A percentile compares a stretch with the other conserved stretches of the same genome.
Conservation (phyloP, 1,284 basidiomycete genomes). For the Fistulina hepatica region DNA sequence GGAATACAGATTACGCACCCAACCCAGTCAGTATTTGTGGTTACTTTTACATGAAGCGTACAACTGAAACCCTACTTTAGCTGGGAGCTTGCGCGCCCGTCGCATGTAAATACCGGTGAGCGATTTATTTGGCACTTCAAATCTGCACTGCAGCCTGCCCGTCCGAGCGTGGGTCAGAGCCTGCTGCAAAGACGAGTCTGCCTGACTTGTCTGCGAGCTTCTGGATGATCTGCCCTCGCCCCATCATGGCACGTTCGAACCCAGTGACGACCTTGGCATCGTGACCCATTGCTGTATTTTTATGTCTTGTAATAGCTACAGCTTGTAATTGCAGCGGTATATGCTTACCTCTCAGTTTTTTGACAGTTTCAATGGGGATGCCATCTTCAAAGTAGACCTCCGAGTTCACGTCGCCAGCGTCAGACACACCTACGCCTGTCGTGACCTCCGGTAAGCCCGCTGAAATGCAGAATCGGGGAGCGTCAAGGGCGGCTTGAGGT, state of each 20-base stretch:
- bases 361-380: conserved; percentile 50
- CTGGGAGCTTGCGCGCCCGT: conserved; percentile 58
- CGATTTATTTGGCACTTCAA: conserved; percentile 25
- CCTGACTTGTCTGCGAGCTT: conserved; percentile 57
- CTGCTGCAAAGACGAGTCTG: conserved; percentile 74
- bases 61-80: too few species aligned
- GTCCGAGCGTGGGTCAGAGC: conserved; percentile 79
- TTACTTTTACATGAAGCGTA: too few species aligned
- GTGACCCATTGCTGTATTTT: conserved; percentile 62
- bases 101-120: conserved; percentile 41
- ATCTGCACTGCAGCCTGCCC: conserved; percentile 86
- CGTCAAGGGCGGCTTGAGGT: conserved; percentile 79
- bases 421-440: conserved; percentile 33
- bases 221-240: conserved; percentile 91
- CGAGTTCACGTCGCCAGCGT: conserved; percentile 63
- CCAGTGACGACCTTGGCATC: conserved; percentile 55
- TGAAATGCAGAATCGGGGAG: conserved; percentile 93
- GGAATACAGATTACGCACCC: conserved; percentile 73
- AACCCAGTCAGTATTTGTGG: too few species aligned
- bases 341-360: conserved; percentile 47
- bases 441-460: conserved; percentile 68
- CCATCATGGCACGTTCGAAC: conserved; percentile 61
- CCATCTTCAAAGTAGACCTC: conserved; percentile 86
- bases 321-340: not conserved
- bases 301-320: not conserved